Base-by-base conservation (phyloP, 805 yeast genomes). In the Lipomyces orientalis region DNA sequence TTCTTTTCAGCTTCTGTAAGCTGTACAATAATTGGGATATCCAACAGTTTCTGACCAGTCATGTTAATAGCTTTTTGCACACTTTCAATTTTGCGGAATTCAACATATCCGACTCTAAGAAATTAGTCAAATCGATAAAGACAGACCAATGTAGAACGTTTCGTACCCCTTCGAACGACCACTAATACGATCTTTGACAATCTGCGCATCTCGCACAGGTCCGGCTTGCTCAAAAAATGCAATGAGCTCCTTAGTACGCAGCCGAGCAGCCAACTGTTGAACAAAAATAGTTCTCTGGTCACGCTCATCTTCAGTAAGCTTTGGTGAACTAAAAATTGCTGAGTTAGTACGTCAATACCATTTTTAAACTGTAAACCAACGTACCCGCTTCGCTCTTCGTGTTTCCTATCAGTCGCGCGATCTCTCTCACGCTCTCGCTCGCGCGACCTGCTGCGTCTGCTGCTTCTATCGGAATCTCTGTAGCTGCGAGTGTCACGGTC, bases 241-340 rank as follows among this genome's bases (percentile, higher is more conserved):
- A 19, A 68, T 68, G 64, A 78, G 72, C 55, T 78, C 79, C 34
- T 70, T 62, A 6, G 77, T 70, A 12, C 75, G 69, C n/a, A 78
- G 64, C 14, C 78, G 69, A 12, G 76, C 76, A 2, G 80, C 78
- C 43, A 78, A 67, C 62, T 78, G 80, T 65, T 74, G 77, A 31
- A 78, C 80, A 69, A 78, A 78, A n/a, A 78, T 76, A 2, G 80
- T 78, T 52, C 80, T 63, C 56, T 70, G 60, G 64, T 78, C 80
- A 19, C 77, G 70, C 31, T 77, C 79, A 49, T 73, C 75, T 56
- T 72, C 75, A n/a, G 74, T 39, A 16, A 69, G 64, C 34, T 57
- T 34, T 3, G 75, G 74, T 4, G 75, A 73, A 29, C 68, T 63
- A 33, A 7, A 37, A 16, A 31, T n/a, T 34, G 29, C n/a, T 9